Base-by-base conservation (phyloP, 768 basidiomycete species). In the Suillus occidentalis region DNA sequence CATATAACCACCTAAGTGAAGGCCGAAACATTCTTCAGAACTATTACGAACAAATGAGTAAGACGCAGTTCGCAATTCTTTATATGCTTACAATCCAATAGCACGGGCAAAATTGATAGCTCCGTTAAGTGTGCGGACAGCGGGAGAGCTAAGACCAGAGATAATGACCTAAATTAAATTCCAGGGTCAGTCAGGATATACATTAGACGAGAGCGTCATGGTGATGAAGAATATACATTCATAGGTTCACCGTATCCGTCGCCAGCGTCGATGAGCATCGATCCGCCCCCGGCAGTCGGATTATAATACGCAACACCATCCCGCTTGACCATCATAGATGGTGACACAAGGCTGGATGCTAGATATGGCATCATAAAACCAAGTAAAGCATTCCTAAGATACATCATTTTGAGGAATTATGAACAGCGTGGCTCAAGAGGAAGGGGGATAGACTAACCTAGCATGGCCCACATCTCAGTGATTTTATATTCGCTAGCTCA, bases 41-140 rank as follows among this genome's bases (percentile, higher is more conserved):
- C 43, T 81, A 78, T 58, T 72, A 71, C 12, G 18, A 42, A 18
- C 10, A 31, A 28, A 42, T 13, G 18, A 22, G 37, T 60, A 50
- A 73, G 37, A 60, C 58, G 13, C 20, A n/a, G 20, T 12, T 55
- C 25, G 34, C 16, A 45, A 16, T 36, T 43, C 34, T 45, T 60
- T 37, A 13, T 50, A 31, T 16, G 76, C 83, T 66, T 68, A 89
- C 88, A 88, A 89, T 18, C 87, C 88, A 61, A 89, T 83, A 5
- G 88, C 83, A 40, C 74, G 79, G 0, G 87, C 88, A 70, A 80
- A 90, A 68, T 88, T 88, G 53, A 86, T 50, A 58, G 89, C 71
- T 0, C 89, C 88, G 34, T 74, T 67, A 62, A 86, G 80, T 0
- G 84, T 87, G 60, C 89, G 81, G 18, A 90, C 85, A 0, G 25